These are phyloP conservation scores for Flaveria trinervia DNA, from an alignment of 129 eudicot species.

Conservation along the genomic window DNA sequence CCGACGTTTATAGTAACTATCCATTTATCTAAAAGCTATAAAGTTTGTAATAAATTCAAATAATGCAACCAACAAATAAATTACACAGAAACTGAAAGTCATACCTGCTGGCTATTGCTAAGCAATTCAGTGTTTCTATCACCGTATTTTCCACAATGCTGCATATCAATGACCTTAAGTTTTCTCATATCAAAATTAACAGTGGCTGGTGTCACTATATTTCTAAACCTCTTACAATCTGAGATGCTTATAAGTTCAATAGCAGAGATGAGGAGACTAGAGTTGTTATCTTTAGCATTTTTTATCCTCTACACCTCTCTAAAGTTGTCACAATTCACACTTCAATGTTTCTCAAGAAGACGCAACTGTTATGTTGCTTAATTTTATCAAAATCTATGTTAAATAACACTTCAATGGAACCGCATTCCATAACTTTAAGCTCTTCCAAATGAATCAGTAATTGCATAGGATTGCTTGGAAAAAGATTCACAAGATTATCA, in stretches of 20 bases:
- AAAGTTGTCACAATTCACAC: background rate
- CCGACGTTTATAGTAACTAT: too few species aligned
- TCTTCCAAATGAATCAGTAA: background rate
- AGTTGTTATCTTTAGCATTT: background rate
- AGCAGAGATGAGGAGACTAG: too few species aligned
- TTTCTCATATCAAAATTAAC: background rate
- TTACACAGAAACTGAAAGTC: too few species aligned
- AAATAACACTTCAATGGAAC: background rate
- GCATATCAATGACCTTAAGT: background rate
- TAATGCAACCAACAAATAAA: too few species aligned
- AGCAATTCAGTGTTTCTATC: background rate
- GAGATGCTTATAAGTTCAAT: too few species aligned
- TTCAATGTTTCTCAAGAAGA: background rate
- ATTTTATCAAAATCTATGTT: background rate
- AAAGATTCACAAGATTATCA: background rate
- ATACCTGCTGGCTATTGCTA: background rate
- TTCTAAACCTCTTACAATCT: background rate
- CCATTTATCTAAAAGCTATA: too few species aligned
- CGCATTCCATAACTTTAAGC: too few species aligned
- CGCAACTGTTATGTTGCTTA: background rate
- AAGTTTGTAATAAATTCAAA: too few species aligned
- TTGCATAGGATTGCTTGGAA: slow-evolving; percentile 1
- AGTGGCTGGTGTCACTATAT: background rate
- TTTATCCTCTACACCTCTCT: slow-evolving; percentile 20
- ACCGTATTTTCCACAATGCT: background rate